Base-by-base conservation (phyloP, 176 grass and related monocot genomes). In the Oryza rufipogon region DNA sequence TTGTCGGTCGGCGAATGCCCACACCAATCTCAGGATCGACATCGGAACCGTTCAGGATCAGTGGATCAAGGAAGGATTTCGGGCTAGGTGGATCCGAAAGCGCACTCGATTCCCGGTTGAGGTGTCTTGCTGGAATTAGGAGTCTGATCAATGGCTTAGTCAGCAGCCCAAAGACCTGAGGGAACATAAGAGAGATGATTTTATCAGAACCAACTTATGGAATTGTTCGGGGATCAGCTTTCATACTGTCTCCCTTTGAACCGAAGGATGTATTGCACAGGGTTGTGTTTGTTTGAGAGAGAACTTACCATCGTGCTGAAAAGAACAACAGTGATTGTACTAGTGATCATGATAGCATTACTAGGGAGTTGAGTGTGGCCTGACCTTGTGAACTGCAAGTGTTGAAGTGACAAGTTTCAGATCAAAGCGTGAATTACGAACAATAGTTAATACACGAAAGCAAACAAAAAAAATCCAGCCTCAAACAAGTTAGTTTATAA, bases 261-360 rank as follows among this genome's bases (percentile, higher is more conserved):
- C 19, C 16, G 4, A 75, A 68, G 44, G 78, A 68, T 33, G 56
- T 16, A 52, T 22, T 63, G 45, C 1, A 66, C 20, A 23, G 30
- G 11, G 51, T 77, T 83, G 26, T 5, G 54, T 17, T 83, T 45
- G 19, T 38, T 75, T 60, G 46, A 78, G 26, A 63, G 42, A 47
- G 44, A 66, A 83, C 82, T 83, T 95, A 97, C 95, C 67, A 95
- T 80, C 70, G 92, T 97, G 91, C 92, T 97, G 72, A 97, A 91
- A 70, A 95, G 86, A 88, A 97, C 95, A 69, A 93, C 70, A 48
- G 34, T 93, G 26, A 97, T 95, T 67, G 95, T 95, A 80, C 95
- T 97, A 69, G 95, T 95, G 79, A 97, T 95, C 90, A 97, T 91
- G 66, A 94, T 94, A 19, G 90, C 95, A 74, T 97, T 97, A 73